Percentiles rank a stretch among this genome's conserved stretches.
These are phyloP conservation scores for Zoysia japonica DNA, from an alignment of 176 grass and related monocot genomes.

Conservation along the genomic window DNA sequence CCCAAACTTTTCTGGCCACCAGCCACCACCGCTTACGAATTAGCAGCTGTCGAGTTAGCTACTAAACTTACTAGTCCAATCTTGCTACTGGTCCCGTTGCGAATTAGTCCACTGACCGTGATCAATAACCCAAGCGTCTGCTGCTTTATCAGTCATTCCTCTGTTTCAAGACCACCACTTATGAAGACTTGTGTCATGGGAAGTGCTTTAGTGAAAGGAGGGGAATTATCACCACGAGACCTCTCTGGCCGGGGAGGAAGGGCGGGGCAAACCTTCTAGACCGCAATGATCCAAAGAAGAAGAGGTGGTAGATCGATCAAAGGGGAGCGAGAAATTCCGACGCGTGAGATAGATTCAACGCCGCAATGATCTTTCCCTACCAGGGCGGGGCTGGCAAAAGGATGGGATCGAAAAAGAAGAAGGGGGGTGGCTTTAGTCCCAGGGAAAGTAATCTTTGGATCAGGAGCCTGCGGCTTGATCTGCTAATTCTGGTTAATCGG, in stretches of 20 bases:
- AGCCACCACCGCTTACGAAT: background rate
- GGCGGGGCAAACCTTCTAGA: conserved; percentile 40
- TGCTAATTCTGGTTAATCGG: no score
- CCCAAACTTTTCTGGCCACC: conserved; percentile 20
- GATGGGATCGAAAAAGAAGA: conserved; percentile 23
- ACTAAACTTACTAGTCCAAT: background rate
- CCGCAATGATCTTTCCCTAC: conserved; percentile 57
- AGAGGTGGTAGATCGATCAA: conserved; percentile 45
- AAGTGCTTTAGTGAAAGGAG: conserved; percentile 22
- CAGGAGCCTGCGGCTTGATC: background rate
- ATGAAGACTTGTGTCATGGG: conserved; percentile 11
- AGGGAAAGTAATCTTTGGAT: conserved; percentile 48
- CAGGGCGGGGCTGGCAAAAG: background rate
- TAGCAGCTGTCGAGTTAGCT: background rate
- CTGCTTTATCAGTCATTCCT: background rate
- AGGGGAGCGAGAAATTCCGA: conserved; percentile 7
- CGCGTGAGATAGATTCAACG: conserved; percentile 41
- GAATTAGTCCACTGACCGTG: no score
- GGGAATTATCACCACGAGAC: conserved; percentile 13
- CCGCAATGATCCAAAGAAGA: conserved; percentile 46
- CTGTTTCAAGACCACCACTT: conserved; percentile 15
- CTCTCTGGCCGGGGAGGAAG: background rate
- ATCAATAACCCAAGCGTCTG: background rate
- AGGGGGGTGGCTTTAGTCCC: conserved; percentile 26
- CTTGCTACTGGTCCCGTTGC: background rate